Evolutionary conservation across 768 basidiomycete species (phyloP), one percentile per base, ranked within the genome.

Genomic region (Cystobasidium tubakii): DNA sequence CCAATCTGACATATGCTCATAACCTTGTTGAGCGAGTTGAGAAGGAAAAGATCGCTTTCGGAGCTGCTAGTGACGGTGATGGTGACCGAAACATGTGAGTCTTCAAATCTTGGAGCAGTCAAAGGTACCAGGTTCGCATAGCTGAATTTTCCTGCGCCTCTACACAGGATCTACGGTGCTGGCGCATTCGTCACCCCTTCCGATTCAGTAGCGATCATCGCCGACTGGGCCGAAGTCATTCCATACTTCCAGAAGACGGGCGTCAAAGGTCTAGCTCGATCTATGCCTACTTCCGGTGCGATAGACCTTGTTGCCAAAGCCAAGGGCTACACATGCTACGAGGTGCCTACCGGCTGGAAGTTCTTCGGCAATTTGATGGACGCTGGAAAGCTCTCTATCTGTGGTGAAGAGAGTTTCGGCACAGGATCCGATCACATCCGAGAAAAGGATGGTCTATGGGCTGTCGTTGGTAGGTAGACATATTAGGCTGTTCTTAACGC

Each of bases 311-410:
- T 98, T 27, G 95, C 94, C 17, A 86, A 93, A 85, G 90, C 88
- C 80, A 96, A 94, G 84, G 90, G 90, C 15, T 81, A 96, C 53
- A 91, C 95, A 81, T 88, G 87, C 80, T 96, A 95, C 78, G 96
- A 97, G 81, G 95, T 98, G 23, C 96, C 96, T 1, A 99, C 96
- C 25, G 94, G 95, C 76, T 97, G 93, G 93, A 99, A 99, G 83
- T 99, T 99, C 87, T 99, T 99, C 80, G 96, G 96, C 60, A 99
- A 98, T 83, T 84, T 99, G 78, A 99, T 99, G 96, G 96, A 99
- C 81, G 96, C 96, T 23, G 95, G 94, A 0, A 86, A 92, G 54
- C 86, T 99, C 63, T 97, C 95, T 63, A 98, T 99, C 80, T 99
- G 96, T 79, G 96, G 96, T 73, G 96, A 99, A 81, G 96, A 99